Conservation (phyloP, 78 protist genomes). For the slime mould (Dictyostelium discoideum) region dicty_2.7 NC_007090.3:2874501-2875000, state of each 20-base stretch:
- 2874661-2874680: slow-evolving; percentile 42
- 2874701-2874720: slow-evolving; percentile 86
- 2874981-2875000: slow-evolving; percentile 42
- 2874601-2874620: not conserved
- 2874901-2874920: slow-evolving; percentile 62
- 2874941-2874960: slow-evolving; percentile 39
- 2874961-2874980: slow-evolving; percentile 41
- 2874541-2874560: slow-evolving; percentile 65
- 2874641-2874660: slow-evolving; percentile 51
- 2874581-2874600: not conserved
- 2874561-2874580: slow-evolving; percentile 46
- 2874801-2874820: slow-evolving; percentile 87
- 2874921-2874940: slow-evolving; percentile 51
- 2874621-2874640: slow-evolving; percentile 46
- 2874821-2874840: slow-evolving; percentile 88
- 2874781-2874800: slow-evolving; percentile 73
- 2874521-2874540: slow-evolving; percentile 85
- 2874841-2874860: slow-evolving; percentile 30
- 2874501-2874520: slow-evolving; percentile 89
- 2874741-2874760: slow-evolving; percentile 86
- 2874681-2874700: slow-evolving; percentile 86
- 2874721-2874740: slow-evolving; percentile 94
- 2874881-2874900: slow-evolving; percentile 79
- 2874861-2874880: slow-evolving; percentile 12
- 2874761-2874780: slow-evolving; percentile 21